phyloP scores from a whole-genome alignment of 2,329 filamentous ascomycete genomes.

The Acrocalymma vagum region DNA sequence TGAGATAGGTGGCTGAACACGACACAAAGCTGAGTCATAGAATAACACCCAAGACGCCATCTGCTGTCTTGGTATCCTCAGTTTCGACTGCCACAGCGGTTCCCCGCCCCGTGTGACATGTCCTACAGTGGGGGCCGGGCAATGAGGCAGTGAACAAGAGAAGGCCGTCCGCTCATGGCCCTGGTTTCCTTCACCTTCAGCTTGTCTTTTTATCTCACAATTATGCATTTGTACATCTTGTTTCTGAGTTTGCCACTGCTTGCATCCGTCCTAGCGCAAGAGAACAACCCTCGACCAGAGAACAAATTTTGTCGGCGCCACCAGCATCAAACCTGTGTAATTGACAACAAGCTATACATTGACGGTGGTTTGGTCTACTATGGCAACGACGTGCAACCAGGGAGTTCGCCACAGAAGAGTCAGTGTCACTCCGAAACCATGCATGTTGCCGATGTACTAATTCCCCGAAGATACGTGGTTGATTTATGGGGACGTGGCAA shows the following conservation, averaged over 20 bases:
- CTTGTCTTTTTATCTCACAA: too few relatives aligned
- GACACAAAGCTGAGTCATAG: too few relatives aligned
- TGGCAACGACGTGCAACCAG: constrained; percentile 45
- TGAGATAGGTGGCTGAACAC: too few relatives aligned
- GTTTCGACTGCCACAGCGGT: too few relatives aligned
- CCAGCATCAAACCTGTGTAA: constrained; percentile 65
- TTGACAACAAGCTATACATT: constrained; percentile 66
- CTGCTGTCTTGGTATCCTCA: too few relatives aligned
- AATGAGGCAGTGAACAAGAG: constrained; percentile 13
- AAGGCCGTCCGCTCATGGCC: constrained; percentile 14
- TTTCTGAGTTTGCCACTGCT: constrained; percentile 3
- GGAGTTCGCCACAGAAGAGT: constrained; percentile 64
- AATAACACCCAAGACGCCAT: too few relatives aligned
- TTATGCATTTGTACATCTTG: constrained; percentile 10
- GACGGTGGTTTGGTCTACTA: constrained; percentile 66
- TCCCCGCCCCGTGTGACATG: too few relatives aligned
- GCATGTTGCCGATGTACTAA: constrained; percentile 6
- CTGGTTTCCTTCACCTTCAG: too few relatives aligned
- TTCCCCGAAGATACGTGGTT: constrained; percentile 57
- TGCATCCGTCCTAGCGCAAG: constrained; percentile 5
- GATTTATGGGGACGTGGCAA: constrained; percentile 62
- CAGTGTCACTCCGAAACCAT: constrained; percentile 14
- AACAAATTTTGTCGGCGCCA: constrained; percentile 26
- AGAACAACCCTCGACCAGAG: constrained; percentile 18
- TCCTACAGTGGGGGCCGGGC: not conserved